Evolutionary conservation across 805 yeast species (phyloP), one percentile per base, ranked within the genome.

Genomic region (Barnettozyma populi): DNA sequence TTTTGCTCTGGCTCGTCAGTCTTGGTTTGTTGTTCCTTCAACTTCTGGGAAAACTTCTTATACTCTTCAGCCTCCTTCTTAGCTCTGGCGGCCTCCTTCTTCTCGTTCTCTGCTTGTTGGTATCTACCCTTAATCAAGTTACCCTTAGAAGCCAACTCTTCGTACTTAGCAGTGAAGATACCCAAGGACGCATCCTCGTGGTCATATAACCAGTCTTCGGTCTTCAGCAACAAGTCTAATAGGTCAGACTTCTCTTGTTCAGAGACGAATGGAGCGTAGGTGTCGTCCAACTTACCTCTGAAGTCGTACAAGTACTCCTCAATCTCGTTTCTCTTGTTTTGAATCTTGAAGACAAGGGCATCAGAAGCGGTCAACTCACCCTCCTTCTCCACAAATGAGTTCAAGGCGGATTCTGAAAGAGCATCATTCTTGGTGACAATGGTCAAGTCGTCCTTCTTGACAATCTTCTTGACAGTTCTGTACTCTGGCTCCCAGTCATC

Each of bases 191-290:
- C 80, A 70, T 94, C 99, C 67, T 87, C 90, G 65, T 98, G 98
- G 49, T 90, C 99, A 72, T 94, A 94, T 64, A 94, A 81, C 99
- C 99, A 94, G 66, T 92, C 97, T 79, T 94, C 99, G 57, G 98
- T 82, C 69, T 82, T 84, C 64, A 76, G 67, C 66, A 94, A 79
- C 77, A 85, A 77, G 52, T 73, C 86, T 43, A 78, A 68, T 63
- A 94, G 77, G 65, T 79, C 86, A 55, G 72, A 74, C 80, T 92
- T 92, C 79, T 94, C 99, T 63, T 82, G 89, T 51, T 85, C 95
- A 57, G 86, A 78, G 49, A 97, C 97, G 67, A 90, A 94, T 61
- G 76, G 82, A 57, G 86, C 78, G 68, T 92, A 92, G 61, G 82
- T 83, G 48, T 90, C 99, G 51, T 90, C 98, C 64, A 94, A 78